Percentiles rank a stretch among this genome's conserved stretches.
Evolutionary conservation across 805 yeast species (phyloP).

Genomic region (Pichia sporocuriosa): DNA sequence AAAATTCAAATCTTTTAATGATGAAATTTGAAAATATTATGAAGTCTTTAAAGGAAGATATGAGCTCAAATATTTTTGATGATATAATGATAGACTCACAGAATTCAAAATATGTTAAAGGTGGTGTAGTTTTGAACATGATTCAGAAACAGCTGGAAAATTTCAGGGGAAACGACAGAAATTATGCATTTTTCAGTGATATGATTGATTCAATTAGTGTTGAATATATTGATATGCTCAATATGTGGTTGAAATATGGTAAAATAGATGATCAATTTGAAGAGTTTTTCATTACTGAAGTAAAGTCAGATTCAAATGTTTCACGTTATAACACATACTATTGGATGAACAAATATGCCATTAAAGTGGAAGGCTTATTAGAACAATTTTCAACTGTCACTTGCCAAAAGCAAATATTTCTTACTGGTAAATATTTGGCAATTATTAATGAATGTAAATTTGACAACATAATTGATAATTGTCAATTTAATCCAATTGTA

Average conservation of each 20-base stretch:
- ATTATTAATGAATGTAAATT: slow-evolving; percentile 46
- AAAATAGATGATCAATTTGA: slow-evolving; percentile 67
- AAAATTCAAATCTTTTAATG: slow-evolving; percentile 24
- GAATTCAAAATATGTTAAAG: slow-evolving; percentile 55
- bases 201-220: slow-evolving; percentile 54
- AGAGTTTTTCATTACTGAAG: slow-evolving; percentile 69
- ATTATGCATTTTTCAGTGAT: slow-evolving; percentile 43
- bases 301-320: slow-evolving; percentile 1
- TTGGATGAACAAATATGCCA: slow-evolving; percentile 70
- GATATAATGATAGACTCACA: slow-evolving; percentile 45
- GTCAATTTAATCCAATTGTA: slow-evolving; percentile 7
- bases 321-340: slow-evolving; percentile 40
- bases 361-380: slow-evolving; percentile 70
- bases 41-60: slow-evolving; percentile 34
- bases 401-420: slow-evolving; percentile 56
- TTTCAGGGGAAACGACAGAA: slow-evolving; percentile 58
- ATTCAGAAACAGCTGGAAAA: slow-evolving; percentile 51
- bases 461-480: background rate
- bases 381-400: slow-evolving; percentile 49
- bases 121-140: slow-evolving; percentile 64
- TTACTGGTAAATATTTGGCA: slow-evolving; percentile 81
- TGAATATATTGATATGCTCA: slow-evolving; percentile 61
- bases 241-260: slow-evolving; percentile 77
- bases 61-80: slow-evolving; percentile 32
- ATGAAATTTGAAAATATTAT: slow-evolving; percentile 29